Conservation (phyloP, 768 basidiomycete genomes). For the Tulasnella sp. region DNA sequence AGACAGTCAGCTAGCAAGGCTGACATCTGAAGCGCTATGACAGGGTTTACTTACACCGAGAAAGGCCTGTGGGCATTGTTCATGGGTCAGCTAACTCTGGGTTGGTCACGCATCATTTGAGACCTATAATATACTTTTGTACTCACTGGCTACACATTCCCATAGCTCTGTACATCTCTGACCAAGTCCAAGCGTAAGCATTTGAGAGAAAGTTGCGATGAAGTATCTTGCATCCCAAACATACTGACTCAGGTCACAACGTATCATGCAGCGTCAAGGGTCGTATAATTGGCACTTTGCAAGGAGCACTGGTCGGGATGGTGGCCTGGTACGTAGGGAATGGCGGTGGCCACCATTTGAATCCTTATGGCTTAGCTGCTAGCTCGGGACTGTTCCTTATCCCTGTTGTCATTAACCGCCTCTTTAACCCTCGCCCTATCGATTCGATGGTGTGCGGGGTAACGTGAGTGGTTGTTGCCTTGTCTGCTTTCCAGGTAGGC, state of each 20-base stretch:
- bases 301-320: slow-evolving; percentile 35
- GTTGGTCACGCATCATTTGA: slow-evolving; percentile 17
- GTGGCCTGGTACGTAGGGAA: slow-evolving; percentile 40
- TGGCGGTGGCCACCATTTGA: slow-evolving; percentile 36
- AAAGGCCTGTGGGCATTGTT: slow-evolving; percentile 47
- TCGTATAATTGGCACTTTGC: slow-evolving; percentile 36
- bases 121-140: too few relatives aligned
- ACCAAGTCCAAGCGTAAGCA: slow-evolving; percentile 42
- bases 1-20: not conserved
- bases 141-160: not conserved
- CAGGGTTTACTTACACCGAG: slow-evolving; percentile 35
- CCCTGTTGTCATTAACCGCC: slow-evolving; percentile 39
- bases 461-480: slow-evolving; percentile 20
- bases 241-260: not conserved
- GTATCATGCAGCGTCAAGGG: slow-evolving; percentile 31
- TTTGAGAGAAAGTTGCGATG: too few relatives aligned
- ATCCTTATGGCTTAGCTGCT: slow-evolving; percentile 43
- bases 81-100: slow-evolving; percentile 49
- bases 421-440: slow-evolving; percentile 36
- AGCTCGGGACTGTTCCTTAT: slow-evolving; percentile 37
- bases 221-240: not conserved
- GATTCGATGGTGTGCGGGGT: slow-evolving; percentile 31
- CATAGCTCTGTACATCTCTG: slow-evolving; percentile 37
- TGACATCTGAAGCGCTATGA: not conserved
- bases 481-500: not conserved